Conservation (phyloP, 225 moss, liverwort and hornwort species). For the Asterella californica region DNA sequence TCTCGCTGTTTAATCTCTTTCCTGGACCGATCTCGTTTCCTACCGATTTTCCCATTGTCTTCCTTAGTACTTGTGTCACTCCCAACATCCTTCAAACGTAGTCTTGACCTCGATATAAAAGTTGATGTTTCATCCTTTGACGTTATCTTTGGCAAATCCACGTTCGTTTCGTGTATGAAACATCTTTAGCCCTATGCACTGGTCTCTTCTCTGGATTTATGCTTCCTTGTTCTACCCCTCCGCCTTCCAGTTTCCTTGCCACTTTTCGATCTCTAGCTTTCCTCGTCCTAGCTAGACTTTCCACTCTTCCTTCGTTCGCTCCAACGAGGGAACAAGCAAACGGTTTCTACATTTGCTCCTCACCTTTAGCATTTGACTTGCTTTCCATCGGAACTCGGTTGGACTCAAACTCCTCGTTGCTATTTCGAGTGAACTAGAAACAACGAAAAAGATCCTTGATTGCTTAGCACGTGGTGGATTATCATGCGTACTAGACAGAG, state of each 20-base stretch:
- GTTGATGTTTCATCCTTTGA: background rate
- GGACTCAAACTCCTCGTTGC: background rate
- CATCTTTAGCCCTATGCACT: too few species aligned
- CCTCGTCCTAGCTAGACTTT: background rate
- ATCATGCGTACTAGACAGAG: background rate
- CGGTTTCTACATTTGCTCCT: background rate
- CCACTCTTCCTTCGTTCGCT: background rate
- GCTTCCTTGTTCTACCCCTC: background rate
- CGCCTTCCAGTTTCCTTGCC: background rate
- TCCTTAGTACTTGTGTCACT: too few species aligned
- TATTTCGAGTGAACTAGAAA: background rate
- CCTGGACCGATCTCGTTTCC: slow-evolving; percentile 1
- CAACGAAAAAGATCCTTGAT: background rate
- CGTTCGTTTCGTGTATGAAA: too few species aligned
- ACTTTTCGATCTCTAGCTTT: background rate
- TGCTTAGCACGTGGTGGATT: background rate
- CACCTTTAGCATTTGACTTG: background rate
- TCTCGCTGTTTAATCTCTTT: background rate
- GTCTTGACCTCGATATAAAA: background rate
- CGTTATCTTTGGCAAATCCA: background rate
- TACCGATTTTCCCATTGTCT: background rate
- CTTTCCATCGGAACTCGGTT: background rate
- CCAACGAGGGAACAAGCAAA: background rate
- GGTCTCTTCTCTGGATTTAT: too few species aligned
- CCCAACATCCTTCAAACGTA: background rate